Evolutionary conservation across 2,329 filamentous ascomycete species (phyloP).

Genomic region (Chaetothyriales sp.): DNA sequence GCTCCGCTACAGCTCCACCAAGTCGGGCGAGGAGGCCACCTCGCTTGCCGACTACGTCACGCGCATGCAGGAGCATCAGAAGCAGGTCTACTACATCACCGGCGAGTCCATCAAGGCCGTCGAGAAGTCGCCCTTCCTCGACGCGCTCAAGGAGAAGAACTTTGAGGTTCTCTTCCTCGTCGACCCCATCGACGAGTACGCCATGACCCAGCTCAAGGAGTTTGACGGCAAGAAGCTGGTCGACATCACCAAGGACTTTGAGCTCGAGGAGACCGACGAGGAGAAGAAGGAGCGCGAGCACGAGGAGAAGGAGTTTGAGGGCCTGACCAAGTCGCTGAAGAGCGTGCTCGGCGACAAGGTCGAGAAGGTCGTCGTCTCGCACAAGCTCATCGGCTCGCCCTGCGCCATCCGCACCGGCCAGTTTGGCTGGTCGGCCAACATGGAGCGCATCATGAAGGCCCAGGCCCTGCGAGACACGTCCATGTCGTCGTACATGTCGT

Average conservation of each 20-base stretch:
- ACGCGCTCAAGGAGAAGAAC: constrained; percentile 95
- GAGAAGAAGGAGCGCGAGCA: constrained; percentile 93
- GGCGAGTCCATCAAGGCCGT: constrained; percentile 99
- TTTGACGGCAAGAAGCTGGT: constrained; percentile 99
- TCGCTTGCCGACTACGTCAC: constrained; percentile 96
- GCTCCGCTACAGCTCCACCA: constrained; percentile 96
- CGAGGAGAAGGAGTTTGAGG: constrained; percentile 97
- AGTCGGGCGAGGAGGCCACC: constrained; percentile 90
- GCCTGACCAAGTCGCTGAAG: constrained; percentile 92
- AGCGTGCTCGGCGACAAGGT: constrained; percentile 98
- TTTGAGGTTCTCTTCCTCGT: constrained; percentile 99
- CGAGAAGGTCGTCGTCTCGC: constrained; percentile 97
- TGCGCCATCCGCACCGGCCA: constrained; percentile 99
- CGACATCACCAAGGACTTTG: constrained; percentile 99
- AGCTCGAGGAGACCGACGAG: constrained; percentile 98
- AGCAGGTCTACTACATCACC: constrained; percentile 99
- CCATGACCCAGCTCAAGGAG: constrained; percentile 99
- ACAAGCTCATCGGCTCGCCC: constrained; percentile 89
- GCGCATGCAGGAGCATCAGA: constrained; percentile 99
- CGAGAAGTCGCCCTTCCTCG: constrained; percentile 95
- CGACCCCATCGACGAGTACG: constrained; percentile 98
- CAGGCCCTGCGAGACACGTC: constrained; percentile 99
- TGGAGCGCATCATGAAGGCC: constrained; percentile 99
- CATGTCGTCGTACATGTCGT: constrained; percentile 99
- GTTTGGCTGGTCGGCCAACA: constrained; percentile 99